Conservation (phyloP, 257 asterid genomes). For the Fraxinus americana region DNA sequence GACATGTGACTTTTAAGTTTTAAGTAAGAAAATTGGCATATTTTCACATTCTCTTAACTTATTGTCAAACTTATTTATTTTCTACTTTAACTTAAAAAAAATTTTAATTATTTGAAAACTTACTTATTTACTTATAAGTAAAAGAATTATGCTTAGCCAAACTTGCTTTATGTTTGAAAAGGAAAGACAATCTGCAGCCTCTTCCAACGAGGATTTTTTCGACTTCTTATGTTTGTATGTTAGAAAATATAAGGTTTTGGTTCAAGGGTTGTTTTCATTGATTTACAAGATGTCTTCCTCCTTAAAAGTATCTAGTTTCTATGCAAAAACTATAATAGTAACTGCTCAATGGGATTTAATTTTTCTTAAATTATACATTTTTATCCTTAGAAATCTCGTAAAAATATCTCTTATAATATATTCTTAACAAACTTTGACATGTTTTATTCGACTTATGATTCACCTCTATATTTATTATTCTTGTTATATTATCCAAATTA, state of each 20-base stretch:
- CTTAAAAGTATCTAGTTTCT: constrained; percentile 13
- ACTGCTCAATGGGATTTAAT: not conserved
- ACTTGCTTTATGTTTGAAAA: constrained; percentile 42
- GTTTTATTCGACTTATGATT: too few species aligned
- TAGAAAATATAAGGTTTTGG: constrained; percentile 29
- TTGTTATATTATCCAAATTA: too few species aligned
- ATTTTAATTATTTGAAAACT: not conserved
- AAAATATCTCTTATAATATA: too few species aligned
- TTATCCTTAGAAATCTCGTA: too few species aligned
- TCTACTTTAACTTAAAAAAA: not conserved
- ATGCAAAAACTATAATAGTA: not conserved
- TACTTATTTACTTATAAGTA: too few species aligned
- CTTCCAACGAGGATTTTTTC: constrained; percentile 31
- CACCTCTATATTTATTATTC: too few species aligned
- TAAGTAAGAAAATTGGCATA: too few species aligned
- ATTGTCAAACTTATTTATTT: too few species aligned
- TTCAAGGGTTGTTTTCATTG: constrained; percentile 57
- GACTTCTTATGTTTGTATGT: constrained; percentile 11
- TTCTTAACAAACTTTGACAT: too few species aligned
- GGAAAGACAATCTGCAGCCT: constrained; percentile 55
- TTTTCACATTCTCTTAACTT: too few species aligned
- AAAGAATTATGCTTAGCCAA: not conserved
- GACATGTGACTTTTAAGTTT: too few species aligned
- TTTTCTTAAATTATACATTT: too few species aligned
- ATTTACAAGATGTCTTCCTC: constrained; percentile 20